Evolutionary conservation across 805 yeast genomes (phyloP), one percentile per base, ranked within the genome.

Genomic region (Nakazawaea ishiwadae): DNA sequence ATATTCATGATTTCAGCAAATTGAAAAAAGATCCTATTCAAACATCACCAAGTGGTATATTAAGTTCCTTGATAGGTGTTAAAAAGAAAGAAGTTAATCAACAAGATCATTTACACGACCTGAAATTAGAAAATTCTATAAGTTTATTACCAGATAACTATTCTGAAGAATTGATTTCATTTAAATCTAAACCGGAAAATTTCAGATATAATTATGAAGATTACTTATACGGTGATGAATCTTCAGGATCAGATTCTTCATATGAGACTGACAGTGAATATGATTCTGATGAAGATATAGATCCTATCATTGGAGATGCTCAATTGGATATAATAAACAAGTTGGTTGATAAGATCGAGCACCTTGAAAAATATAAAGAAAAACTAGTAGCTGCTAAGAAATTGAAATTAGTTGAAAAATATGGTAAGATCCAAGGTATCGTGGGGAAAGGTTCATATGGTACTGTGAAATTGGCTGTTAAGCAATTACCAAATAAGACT

Each of bases 361-460:
- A 65, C 40, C 67, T 68, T 1, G 59, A 60, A 11, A 57, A 56
- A 46, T 58, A 51, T 36, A 52, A 60, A 35, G 62, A 60, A n/a
- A 58, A 58, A 38, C 15, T 54, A 21, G 41, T 38, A 27, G 39
- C 44, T 7, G 35, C 43, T 18, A 53, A 56, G 8, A 63, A 61
- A 46, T 54, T 63, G 27, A 65, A 59, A 3, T 53, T 75, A 16
- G 53, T 60, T 6, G 64, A 64, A 21, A 75, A 69, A 48, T 77
- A 75, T 49, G 82, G 82, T 23, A 68, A 63, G 42, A 63, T 72
- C 18, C 62, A 68, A 42, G 79, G 79, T 7, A 59, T 76, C 31
- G 58, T 70, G 33, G 76, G 76, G 30, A 66, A 60, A 35, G 76
- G 75, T 2, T 63, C 74, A 2, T 71, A 68, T 46, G 76, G 76